Evolutionary conservation across 768 basidiomycete species (phyloP), one percentile per base, ranked within the genome.

Genomic region (Heimioporus sp.): DNA sequence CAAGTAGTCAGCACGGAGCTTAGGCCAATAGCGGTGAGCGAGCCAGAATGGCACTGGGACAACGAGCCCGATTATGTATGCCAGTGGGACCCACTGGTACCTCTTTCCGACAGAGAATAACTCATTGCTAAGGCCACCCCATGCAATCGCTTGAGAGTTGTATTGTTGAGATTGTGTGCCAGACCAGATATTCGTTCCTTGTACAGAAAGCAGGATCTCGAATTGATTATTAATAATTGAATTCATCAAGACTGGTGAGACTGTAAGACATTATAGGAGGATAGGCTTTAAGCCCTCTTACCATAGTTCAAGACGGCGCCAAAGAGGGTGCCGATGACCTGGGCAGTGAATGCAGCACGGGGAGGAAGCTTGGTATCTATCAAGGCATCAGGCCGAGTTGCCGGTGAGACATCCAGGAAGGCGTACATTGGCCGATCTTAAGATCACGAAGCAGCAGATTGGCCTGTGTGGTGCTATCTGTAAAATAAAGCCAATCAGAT

Each of bases 311-410:
- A 60, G 46, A 78, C 56, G 35, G 74, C 68, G 8, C 78, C 83
- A 35, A 86, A 67, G 38, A 86, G 65, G 8, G 82, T 79, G 2
- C 85, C 83, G 41, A 76, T 48, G 32, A 72, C 73, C 59, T 85
- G 83, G 8, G 81, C 80, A 19, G 76, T 72, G 65, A 87, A 86
- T 4, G 83, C 80, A 31, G 78, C 77, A 9, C 82, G 80, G 41
- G 85, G 85, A 37, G 84, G 81, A 38, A 86, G 74, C 68, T 86
- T 86, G 19, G 76, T 51, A 52, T 68, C 66, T 68, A 32, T 46
- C 0, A 24, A 20, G 5, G 44, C 19, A 11, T 0, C 9, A 76
- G 60, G 76, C 72, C 62, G 76, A 75, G 31, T 71, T 73, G 61
- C 65, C 34, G 6, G 20, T 3, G 39, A 4, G 11, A 43, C 20